phyloP scores from a whole-genome alignment of 495 filamentous ascomycete species.

The Annulohypoxylon maeteangense region DNA sequence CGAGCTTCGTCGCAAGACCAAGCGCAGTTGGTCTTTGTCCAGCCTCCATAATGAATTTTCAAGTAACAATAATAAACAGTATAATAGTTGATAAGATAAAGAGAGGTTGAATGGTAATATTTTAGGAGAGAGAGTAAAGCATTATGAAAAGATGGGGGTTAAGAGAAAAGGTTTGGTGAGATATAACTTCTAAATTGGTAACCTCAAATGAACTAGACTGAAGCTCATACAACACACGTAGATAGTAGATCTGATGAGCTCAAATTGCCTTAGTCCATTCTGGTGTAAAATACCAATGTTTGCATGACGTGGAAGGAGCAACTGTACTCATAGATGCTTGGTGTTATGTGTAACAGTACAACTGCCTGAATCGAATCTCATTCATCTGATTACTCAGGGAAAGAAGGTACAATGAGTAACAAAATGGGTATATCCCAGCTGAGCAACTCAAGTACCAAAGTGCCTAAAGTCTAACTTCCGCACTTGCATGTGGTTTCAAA shows the following conservation, averaged over 20 bases:
- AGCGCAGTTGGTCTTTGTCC: conserved; percentile 21
- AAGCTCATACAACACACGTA: not conserved
- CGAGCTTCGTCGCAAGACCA: conserved; percentile 18
- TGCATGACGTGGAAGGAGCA: conserved; percentile 16
- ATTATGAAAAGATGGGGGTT: not conserved
- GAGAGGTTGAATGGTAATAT: not conserved
- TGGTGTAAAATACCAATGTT: not conserved
- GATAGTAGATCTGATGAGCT: not conserved
- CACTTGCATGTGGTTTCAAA: conserved; percentile 29
- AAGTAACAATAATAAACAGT: not conserved
- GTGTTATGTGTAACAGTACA: not conserved
- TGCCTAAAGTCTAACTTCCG: not conserved
- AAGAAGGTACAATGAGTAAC: conserved; percentile 7
- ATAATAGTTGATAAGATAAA: not conserved
- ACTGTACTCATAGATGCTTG: conserved; percentile 7
- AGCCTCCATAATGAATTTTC: conserved; percentile 20
- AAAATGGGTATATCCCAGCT: conserved; percentile 11
- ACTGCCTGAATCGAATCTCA: not conserved
- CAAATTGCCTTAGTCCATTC: not conserved
- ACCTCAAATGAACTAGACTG: not conserved
- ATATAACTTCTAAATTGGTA: not conserved
- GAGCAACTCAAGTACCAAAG: not conserved
- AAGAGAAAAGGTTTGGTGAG: not conserved
- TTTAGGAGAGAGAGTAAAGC: not conserved
- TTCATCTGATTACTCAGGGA: not conserved